Percentiles rank a stretch among this genome's conserved stretches.
phyloP scores from a whole-genome alignment of 768 basidiomycete species.

The Rhizopogon rudus region DNA sequence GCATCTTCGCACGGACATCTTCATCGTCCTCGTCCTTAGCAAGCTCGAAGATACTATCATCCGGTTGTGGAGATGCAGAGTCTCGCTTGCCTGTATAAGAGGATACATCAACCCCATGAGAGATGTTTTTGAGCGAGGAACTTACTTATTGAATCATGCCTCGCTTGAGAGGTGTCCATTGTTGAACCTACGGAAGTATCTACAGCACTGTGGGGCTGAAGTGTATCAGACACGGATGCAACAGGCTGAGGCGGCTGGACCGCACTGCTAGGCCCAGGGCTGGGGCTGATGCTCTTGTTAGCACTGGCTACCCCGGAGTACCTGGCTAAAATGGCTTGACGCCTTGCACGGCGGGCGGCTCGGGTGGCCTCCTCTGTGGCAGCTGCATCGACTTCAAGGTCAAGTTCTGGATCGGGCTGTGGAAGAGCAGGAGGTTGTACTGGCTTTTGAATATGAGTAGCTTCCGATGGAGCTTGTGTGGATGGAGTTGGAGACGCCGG shows the following conservation, averaged over 20 bases:
- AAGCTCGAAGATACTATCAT: slow-evolving; percentile 57
- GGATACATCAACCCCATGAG: neutral
- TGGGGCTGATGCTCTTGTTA: slow-evolving; percentile 43
- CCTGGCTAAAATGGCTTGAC: slow-evolving; percentile 78
- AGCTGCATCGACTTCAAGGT: slow-evolving; percentile 51
- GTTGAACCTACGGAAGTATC: slow-evolving; percentile 25
- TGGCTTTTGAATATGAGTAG: slow-evolving; percentile 6
- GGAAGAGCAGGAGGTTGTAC: slow-evolving; percentile 17
- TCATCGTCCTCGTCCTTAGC: slow-evolving; percentile 60
- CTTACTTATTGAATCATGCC: slow-evolving; percentile 21
- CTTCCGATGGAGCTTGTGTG: slow-evolving; percentile 11
- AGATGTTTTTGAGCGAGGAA: neutral
- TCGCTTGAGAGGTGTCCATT: slow-evolving; percentile 5
- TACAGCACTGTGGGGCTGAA: slow-evolving; percentile 47
- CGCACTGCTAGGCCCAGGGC: slow-evolving; percentile 69
- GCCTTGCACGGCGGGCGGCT: slow-evolving; percentile 61
- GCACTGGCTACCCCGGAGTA: slow-evolving; percentile 47
- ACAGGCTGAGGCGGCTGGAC: slow-evolving; percentile 61
- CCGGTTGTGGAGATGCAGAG: slow-evolving; percentile 55
- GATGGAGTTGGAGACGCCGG: slow-evolving; percentile 22
- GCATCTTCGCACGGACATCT: slow-evolving; percentile 39
- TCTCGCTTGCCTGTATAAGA: slow-evolving; percentile 39
- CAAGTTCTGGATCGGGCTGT: slow-evolving; percentile 35
- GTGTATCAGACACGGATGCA: slow-evolving; percentile 57
- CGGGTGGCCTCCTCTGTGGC: slow-evolving; percentile 57